phyloP scores from a whole-genome alignment of 169 alveolate species.

The Ichthyophthirius multifiliis region DNA sequence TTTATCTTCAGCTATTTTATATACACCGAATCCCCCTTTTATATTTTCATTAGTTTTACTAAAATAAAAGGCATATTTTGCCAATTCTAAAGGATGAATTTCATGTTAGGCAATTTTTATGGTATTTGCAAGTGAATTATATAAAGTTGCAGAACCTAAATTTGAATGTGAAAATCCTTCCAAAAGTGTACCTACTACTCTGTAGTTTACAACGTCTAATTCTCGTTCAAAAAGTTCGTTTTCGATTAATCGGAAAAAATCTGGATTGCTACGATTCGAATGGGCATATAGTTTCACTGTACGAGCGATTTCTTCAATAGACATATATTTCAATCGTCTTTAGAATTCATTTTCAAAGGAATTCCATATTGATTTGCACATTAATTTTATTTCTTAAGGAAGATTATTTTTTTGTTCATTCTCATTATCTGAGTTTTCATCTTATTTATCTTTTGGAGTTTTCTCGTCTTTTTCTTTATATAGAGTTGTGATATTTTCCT shows the following conservation, averaged over 20 bases:
- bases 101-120: slow-evolving; percentile 34
- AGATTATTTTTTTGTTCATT: not conserved
- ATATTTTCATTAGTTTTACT: slow-evolving; percentile 32
- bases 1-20: slow-evolving; percentile 22
- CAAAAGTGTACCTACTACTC: slow-evolving; percentile 16
- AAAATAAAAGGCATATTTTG: slow-evolving; percentile 23
- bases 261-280: slow-evolving; percentile 15
- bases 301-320: slow-evolving; percentile 22
- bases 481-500: not conserved
- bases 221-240: slow-evolving; percentile 36
- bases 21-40: slow-evolving; percentile 33
- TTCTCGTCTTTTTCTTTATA: not conserved
- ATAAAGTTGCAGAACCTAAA: slow-evolving; percentile 34
- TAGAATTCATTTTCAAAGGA: not conserved
- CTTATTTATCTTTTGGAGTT: not conserved
- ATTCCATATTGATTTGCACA: slow-evolving; percentile 9
- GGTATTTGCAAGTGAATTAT: slow-evolving; percentile 20
- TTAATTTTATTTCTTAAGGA: not conserved
- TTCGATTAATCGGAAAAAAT: slow-evolving; percentile 35
- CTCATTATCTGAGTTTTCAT: not conserved
- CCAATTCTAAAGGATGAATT: slow-evolving; percentile 34
- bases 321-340: not conserved
- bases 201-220: not conserved
- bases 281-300: slow-evolving; percentile 25
- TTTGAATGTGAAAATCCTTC: slow-evolving; percentile 29